These are phyloP conservation scores for Themeda triandra DNA, from an alignment of 176 grass and related monocot genomes.

Conservation along the genomic window DNA sequence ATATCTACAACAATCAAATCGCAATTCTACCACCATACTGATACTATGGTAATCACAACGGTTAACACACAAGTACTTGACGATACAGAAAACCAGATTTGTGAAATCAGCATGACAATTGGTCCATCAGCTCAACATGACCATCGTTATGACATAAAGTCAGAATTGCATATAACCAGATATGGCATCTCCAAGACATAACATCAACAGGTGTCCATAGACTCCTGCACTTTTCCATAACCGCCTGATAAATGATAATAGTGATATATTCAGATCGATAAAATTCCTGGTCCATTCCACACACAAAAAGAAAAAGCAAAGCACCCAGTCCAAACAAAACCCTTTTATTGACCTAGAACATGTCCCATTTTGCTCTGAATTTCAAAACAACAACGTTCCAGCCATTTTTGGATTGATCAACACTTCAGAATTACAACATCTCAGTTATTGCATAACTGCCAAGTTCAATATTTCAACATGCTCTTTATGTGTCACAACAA, in stretches of 20 bases:
- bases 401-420: neutral
- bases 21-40: no score
- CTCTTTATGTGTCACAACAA: no score
- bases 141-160: neutral
- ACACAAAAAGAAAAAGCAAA: no score
- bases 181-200: neutral
- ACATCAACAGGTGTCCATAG: neutral
- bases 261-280: neutral
- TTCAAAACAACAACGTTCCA: neutral
- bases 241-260: neutral
- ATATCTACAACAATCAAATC: no score
- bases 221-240: neutral
- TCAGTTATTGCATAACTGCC: neutral
- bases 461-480: conserved; percentile 27
- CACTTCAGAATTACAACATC: conserved; percentile 7
- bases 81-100: neutral
- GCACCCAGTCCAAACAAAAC: neutral
- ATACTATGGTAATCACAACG: neutral
- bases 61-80: neutral
- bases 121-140: neutral
- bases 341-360: conserved; percentile 27
- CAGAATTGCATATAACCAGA: no score
- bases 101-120: neutral
- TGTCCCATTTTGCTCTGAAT: neutral
- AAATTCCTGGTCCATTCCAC: neutral